phyloP scores from a whole-genome alignment of 202 grass and related monocot species.

The Carex sylvatica region DNA sequence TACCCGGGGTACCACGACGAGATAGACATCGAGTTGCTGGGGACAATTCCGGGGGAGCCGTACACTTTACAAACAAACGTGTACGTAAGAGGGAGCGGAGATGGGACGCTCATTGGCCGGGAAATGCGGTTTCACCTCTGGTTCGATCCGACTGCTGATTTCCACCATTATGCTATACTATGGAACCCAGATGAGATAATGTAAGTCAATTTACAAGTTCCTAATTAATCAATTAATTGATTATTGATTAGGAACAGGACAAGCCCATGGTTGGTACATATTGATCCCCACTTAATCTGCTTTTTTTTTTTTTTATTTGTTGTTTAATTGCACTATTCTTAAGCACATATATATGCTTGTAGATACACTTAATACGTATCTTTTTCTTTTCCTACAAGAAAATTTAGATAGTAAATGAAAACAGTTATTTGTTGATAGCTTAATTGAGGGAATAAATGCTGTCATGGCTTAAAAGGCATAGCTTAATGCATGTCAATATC shows the following conservation, averaged over 20 bases:
- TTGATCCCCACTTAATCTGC: no score
- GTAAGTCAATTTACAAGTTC: slow-evolving; percentile 22
- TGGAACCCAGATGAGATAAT: slow-evolving; percentile 87
- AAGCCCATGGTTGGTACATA: not conserved
- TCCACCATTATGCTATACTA: slow-evolving; percentile 78
- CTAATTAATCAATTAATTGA: not conserved
- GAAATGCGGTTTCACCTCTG: slow-evolving; percentile 87
- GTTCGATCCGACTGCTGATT: slow-evolving; percentile 71
- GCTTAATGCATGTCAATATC: slow-evolving; percentile 1
- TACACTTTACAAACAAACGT: slow-evolving; percentile 92
- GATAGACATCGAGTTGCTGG: slow-evolving; percentile 79
- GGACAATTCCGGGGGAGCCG: slow-evolving; percentile 70
- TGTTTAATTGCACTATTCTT: not conserved
- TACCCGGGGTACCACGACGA: slow-evolving; percentile 77
- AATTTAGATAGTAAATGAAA: not conserved
- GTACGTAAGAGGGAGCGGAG: slow-evolving; percentile 74
- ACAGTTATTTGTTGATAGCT: not conserved
- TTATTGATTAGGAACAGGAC: not conserved
- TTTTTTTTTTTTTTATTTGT: not conserved
- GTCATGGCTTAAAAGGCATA: not conserved
- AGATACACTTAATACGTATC: not conserved
- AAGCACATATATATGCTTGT: not conserved
- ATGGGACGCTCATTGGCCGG: slow-evolving; percentile 50
- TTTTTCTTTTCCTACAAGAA: not conserved
- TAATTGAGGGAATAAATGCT: not conserved